Evolutionary conservation across 2,329 filamentous ascomycete genomes (phyloP), one percentile per base, ranked within the genome.

Genomic region (Aspergillus aculeatus): DNA sequence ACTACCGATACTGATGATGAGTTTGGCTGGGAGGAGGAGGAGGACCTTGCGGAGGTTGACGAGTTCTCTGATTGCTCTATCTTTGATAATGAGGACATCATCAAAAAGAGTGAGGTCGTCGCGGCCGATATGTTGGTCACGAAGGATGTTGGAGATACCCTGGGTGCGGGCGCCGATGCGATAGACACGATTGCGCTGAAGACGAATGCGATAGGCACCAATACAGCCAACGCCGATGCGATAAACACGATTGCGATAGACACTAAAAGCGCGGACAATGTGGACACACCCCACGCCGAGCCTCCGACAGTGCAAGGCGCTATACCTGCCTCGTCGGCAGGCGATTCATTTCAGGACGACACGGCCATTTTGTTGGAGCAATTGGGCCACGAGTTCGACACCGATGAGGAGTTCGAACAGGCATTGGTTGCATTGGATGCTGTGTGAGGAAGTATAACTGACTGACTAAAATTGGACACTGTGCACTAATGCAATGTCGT

Each of bases 51-150:
- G 5, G 67, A 73, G 12, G 67, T 69, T 3, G 70, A 73, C 47
- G 69, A 72, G 49, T 74, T 74, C 57, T 73, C 71, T 3, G 71
- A 73, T 35, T 74, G 71, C 50, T 74, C 72, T 3, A 68, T 64
- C 47, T 74, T 74, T 50, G 59, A 72, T 54, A 67, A 73, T 26
- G 69, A 68, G 57, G 67, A 73, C 9, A 59, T 72, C 44, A 59
- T 73, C 24, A 65, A 67, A 54, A 58, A 66, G 54, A 65, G 62
- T 7, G 69, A 69, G 24, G 61, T 57, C 21, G 58, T 62, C n/a
- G 57, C 58, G 38, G 16, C 38, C 5, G 38, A 41, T 19, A 16
- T 7, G 14, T 35, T 16, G 14, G 14, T 2, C 32, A 35, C 32
- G 32, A 16, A 23, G 23, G 23, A 23, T 23, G 23, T 23, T 23